These are phyloP conservation scores for Lippia alba DNA, from an alignment of 305 asterid species.

Conservation along the genomic window DNA sequence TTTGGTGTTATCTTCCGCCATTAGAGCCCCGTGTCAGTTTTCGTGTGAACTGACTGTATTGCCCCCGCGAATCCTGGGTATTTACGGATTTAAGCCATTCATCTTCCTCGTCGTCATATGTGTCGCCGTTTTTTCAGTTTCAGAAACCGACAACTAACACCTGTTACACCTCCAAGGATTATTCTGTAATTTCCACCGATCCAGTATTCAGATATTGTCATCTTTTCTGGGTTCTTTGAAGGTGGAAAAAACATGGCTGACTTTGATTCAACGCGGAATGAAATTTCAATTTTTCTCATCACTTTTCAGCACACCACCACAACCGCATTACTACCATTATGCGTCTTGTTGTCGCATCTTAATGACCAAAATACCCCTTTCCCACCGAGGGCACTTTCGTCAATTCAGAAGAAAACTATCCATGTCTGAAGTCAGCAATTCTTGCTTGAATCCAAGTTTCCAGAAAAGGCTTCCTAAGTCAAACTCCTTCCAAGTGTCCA, in stretches of 20 bases:
- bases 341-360: conserved; percentile 36
- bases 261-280: conserved; percentile 53
- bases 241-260: conserved; percentile 38
- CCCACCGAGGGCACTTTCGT: conserved; percentile 13
- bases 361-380: conserved; percentile 39
- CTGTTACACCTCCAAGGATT: no score
- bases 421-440: conserved; percentile 32
- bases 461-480: conserved; percentile 13
- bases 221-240: neutral
- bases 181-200: conserved; percentile 31
- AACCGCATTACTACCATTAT: conserved; percentile 32
- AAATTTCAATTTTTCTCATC: conserved; percentile 41
- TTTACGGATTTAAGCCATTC: conserved; percentile 50
- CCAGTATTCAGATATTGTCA: conserved; percentile 19
- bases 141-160: conserved; percentile 13
- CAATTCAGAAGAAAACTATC: conserved; percentile 34
- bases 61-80: conserved; percentile 48
- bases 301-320: conserved; percentile 31
- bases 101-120: conserved; percentile 36
- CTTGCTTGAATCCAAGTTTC: conserved; percentile 14
- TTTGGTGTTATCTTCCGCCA: conserved; percentile 14
- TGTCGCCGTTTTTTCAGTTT: conserved; percentile 50
- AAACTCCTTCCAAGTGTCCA: conserved; percentile 28
- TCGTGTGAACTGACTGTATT: conserved; percentile 35
- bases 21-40: conserved; percentile 50